These are phyloP conservation scores for Diplodia sapinea DNA, from an alignment of 2,329 filamentous ascomycete species.

Conservation along the genomic window DNA sequence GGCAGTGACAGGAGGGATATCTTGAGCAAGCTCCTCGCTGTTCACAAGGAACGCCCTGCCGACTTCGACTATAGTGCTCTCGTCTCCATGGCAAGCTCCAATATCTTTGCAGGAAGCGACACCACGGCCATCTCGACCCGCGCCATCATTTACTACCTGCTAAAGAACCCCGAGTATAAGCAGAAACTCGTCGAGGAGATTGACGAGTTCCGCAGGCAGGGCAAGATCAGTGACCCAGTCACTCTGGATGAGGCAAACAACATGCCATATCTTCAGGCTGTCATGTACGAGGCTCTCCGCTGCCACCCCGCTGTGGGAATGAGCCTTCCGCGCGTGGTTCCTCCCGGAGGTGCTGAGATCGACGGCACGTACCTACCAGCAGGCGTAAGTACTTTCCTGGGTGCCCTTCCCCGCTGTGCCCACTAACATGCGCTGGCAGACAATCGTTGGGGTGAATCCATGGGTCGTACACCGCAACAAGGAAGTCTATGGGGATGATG, in stretches of 20 bases:
- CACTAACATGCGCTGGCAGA: slow-evolving; percentile 9
- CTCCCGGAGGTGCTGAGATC: slow-evolving; percentile 46
- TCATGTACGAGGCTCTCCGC: slow-evolving; percentile 53
- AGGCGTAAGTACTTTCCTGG: background rate
- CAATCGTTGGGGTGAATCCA: slow-evolving; percentile 51
- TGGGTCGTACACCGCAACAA: slow-evolving; percentile 53
- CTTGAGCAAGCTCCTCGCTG: slow-evolving; percentile 45
- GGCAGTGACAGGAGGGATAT: slow-evolving; percentile 47
- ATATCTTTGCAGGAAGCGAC: slow-evolving; percentile 52
- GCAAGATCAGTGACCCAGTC: slow-evolving; percentile 34
- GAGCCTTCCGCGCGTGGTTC: slow-evolving; percentile 48
- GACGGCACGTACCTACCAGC: slow-evolving; percentile 36
- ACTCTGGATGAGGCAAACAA: slow-evolving; percentile 37
- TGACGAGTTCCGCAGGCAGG: slow-evolving; percentile 32
- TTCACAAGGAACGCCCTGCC: slow-evolving; percentile 45
- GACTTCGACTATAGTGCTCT: slow-evolving; percentile 47
- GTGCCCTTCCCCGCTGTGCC: background rate
- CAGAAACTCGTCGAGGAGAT: slow-evolving; percentile 38
- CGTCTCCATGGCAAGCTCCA: slow-evolving; percentile 46
- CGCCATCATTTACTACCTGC: slow-evolving; percentile 38
- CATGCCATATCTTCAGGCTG: slow-evolving; percentile 52
- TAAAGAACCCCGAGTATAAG: slow-evolving; percentile 35
- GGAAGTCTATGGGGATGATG: slow-evolving; percentile 49
- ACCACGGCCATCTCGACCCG: slow-evolving; percentile 51
- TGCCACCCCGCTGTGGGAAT: slow-evolving; percentile 52